Percentiles rank a stretch among this genome's conserved stretches.
Conservation (phyloP, 441 rosid species). For the Croton setiger region DNA sequence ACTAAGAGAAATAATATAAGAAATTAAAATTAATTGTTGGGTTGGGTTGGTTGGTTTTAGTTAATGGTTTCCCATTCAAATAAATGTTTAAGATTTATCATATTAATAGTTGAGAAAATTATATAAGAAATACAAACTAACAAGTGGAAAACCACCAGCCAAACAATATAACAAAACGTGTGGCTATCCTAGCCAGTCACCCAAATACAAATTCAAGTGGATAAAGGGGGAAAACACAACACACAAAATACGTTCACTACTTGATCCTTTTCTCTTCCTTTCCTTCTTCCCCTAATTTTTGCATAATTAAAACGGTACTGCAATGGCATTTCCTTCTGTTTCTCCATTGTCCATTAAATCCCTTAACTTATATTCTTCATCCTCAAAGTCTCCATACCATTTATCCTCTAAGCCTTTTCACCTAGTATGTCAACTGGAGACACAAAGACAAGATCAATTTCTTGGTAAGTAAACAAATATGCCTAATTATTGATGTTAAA, state of each 20-base stretch:
- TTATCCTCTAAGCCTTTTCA: conserved; percentile 33
- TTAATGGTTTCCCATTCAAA: too few relatives aligned
- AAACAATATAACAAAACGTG: conserved; percentile 25
- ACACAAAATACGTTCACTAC: background rate
- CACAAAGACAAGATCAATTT: conserved; percentile 24
- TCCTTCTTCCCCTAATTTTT: background rate
- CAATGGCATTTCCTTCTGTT: conserved; percentile 61
- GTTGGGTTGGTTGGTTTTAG: too few relatives aligned
- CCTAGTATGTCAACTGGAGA: conserved; percentile 29
- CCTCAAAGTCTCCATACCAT: conserved; percentile 29
- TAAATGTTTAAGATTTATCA: too few relatives aligned
- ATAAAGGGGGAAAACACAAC: too few relatives aligned
- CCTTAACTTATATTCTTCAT: conserved; percentile 28
- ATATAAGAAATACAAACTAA: background rate
- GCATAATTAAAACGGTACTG: background rate
- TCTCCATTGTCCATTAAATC: conserved; percentile 48
- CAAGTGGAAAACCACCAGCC: conserved; percentile 21
- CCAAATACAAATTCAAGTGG: conserved; percentile 33
- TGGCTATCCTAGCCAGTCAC: conserved; percentile 24
- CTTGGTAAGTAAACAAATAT: conserved; percentile 35
- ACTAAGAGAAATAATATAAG: too few relatives aligned
- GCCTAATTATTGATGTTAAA: background rate
- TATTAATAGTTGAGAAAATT: too few relatives aligned
- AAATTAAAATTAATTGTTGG: too few relatives aligned
- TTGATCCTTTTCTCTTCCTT: background rate